phyloP scores from a whole-genome alignment of 1,284 basidiomycete species.

The Rhodotorula glutinis region DNA sequence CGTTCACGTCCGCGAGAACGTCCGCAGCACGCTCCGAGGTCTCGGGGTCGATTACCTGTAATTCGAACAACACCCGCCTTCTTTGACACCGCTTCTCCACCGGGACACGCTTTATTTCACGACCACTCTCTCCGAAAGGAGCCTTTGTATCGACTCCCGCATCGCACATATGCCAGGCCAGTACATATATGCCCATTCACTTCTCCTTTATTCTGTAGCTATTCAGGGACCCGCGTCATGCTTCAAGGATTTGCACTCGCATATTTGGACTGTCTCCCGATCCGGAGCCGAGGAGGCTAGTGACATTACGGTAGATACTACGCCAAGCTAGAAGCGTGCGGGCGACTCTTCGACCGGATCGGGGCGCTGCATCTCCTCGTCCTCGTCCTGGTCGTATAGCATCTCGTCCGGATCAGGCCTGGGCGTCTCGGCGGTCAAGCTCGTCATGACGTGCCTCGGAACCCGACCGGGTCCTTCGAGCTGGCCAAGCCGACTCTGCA shows the following conservation, averaged over 20 bases:
- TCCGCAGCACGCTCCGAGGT: not conserved
- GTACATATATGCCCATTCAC: not conserved
- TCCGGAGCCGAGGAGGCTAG: no score
- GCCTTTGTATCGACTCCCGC: no score
- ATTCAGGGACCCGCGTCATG: not conserved
- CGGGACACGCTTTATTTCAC: no score
- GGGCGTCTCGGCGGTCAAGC: slow-evolving; percentile 35
- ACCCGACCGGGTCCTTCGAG: slow-evolving; percentile 37
- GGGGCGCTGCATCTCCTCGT: slow-evolving; percentile 18
- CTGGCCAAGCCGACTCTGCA: slow-evolving; percentile 40
- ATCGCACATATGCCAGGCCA: not conserved
- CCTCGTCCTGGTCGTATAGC: slow-evolving; percentile 14
- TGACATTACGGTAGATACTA: no score
- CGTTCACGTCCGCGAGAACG: slow-evolving; percentile 8
- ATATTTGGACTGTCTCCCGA: no score
- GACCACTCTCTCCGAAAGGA: no score
- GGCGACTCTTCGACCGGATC: slow-evolving; percentile 16
- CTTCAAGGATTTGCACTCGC: not conserved
- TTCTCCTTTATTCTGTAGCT: not conserved
- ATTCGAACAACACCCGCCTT: no score
- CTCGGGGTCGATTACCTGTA: slow-evolving; percentile 20
- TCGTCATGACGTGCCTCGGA: slow-evolving; percentile 26
- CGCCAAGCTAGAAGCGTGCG: not conserved
- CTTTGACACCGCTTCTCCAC: no score
- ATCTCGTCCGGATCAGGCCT: slow-evolving; percentile 25